Percentiles rank a stretch among this genome's conserved stretches.
phyloP scores from a whole-genome alignment of 169 alveolate genomes.

The Theileria sp. region DNA sequence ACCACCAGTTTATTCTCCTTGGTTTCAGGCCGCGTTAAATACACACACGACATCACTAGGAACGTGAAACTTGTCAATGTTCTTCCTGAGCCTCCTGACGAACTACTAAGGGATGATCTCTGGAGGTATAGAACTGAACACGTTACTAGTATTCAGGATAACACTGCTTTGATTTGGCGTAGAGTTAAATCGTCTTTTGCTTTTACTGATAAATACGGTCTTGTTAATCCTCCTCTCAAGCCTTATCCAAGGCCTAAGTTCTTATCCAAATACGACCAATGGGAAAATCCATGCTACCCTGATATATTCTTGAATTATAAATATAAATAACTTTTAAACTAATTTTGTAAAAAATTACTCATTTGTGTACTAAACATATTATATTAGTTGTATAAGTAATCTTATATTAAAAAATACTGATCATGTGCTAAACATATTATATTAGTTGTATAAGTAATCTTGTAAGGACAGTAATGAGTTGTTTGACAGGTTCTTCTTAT shows the following conservation, averaged over 20 bases:
- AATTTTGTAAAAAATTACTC: neutral
- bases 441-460: conserved; percentile 20
- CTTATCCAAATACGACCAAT: conserved; percentile 69
- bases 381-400: conserved; percentile 10
- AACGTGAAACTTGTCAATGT: conserved; percentile 80
- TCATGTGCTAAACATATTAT: neutral
- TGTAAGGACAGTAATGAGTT: conserved; percentile 18
- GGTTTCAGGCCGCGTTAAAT: conserved; percentile 81
- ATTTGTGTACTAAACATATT: neutral
- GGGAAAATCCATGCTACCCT: conserved; percentile 80
- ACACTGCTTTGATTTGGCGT: conserved; percentile 70
- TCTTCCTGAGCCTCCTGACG: conserved; percentile 83
- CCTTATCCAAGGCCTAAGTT: conserved; percentile 81
- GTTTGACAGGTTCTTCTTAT: conserved; percentile 6
- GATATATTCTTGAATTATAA: conserved; percentile 54
- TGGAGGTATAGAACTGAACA: conserved; percentile 89
- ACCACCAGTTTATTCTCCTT: conserved; percentile 72
- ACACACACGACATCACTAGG: conserved; percentile 79
- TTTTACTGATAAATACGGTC: conserved; percentile 17
- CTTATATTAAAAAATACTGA: neutral
- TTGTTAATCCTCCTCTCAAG: conserved; percentile 72
- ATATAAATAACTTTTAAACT: conserved; percentile 26
- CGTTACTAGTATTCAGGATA: conserved; percentile 81
- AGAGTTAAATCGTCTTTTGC: conserved; percentile 68
- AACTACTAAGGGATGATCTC: conserved; percentile 77